These are phyloP conservation scores for Martensiomyces pterosporus DNA, from an alignment of 192 early-diverging fungal genomes.

Conservation along the genomic window DNA sequence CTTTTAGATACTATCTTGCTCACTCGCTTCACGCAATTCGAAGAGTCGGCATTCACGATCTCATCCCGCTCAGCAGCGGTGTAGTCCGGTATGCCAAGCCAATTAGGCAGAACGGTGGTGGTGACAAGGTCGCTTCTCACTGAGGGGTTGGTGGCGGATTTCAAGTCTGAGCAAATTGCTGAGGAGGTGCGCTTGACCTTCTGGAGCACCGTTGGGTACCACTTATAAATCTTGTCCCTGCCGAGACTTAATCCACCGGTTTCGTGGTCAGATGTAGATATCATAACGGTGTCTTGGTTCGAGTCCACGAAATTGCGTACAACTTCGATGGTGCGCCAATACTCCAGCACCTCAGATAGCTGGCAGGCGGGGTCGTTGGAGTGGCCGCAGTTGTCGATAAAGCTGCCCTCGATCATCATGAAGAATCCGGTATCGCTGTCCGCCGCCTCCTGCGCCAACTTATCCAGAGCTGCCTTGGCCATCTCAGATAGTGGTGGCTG, in stretches of 20 bases:
- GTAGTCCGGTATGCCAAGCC: background rate
- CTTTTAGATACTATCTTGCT: background rate
- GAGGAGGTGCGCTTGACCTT: background rate
- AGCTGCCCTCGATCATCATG: background rate
- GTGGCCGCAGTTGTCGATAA: background rate
- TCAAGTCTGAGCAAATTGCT: background rate
- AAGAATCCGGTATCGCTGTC: background rate
- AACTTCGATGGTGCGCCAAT: background rate
- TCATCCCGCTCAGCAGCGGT: background rate
- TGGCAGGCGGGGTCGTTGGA: background rate
- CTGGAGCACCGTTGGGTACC: background rate
- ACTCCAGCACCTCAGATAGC: background rate
- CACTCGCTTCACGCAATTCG: background rate
- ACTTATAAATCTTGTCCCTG: background rate
- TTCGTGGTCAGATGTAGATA: background rate
- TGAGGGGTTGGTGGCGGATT: background rate
- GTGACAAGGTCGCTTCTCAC: background rate
- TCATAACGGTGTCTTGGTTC: background rate
- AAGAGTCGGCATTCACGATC: background rate
- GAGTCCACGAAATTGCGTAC: background rate
- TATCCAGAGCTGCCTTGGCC: background rate
- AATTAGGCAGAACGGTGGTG: background rate
- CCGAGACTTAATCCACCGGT: background rate
- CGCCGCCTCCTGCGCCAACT: background rate
- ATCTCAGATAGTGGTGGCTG: background rate